Evolutionary conservation across 306 rosid species (phyloP), one percentile per base, ranked within the genome.

Genomic region (Abrus precatorius): DNA sequence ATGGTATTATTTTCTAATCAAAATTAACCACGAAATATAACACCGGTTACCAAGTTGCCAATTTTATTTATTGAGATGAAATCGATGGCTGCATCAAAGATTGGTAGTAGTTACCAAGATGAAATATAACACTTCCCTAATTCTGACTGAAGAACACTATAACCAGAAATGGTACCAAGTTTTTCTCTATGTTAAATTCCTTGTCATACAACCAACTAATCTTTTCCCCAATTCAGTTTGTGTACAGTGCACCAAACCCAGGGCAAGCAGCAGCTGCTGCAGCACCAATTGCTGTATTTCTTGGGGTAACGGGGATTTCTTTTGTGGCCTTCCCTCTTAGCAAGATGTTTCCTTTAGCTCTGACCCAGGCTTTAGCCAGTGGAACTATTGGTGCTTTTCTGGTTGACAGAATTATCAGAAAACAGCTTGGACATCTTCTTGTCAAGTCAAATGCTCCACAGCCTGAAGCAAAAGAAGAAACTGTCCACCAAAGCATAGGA

Each of bases 181-280:
- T 43, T 43, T 43, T 4, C 5, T 6, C 47, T 3, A 6, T 43
- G 47, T 6, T 48, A 32, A 64, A 14, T 48, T 81, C 32, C 38
- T 43, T 29, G 75, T 50, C 79, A 86, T 88, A 65, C 68, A 60
- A 40, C 55, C 55, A 9, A 33, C 75, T 76, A 69, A 76, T 44
- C 43, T 54, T 43, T 54, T 56, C 6, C 72, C 28, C 11, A 44
- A 40, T 87, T 36, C 93, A 93, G 99, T 93, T 87, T 79, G 99
- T 95, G 80, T 95, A 95, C 86, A 87, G 97, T 82, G 99, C 99
- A 79, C 90, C 85, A 30, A 95, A 95, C 70, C 99, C 99, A 0
- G 99, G 99, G 73, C 93, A 91, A 87, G 98, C 99, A 4, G 98
- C 99, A 5, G 98, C 99, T 4, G 89, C 98, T 4, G 94, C 99